These are phyloP conservation scores for Yamadazyma takamatsuzukensis DNA, from an alignment of 805 yeast species.

Conservation along the genomic window DNA sequence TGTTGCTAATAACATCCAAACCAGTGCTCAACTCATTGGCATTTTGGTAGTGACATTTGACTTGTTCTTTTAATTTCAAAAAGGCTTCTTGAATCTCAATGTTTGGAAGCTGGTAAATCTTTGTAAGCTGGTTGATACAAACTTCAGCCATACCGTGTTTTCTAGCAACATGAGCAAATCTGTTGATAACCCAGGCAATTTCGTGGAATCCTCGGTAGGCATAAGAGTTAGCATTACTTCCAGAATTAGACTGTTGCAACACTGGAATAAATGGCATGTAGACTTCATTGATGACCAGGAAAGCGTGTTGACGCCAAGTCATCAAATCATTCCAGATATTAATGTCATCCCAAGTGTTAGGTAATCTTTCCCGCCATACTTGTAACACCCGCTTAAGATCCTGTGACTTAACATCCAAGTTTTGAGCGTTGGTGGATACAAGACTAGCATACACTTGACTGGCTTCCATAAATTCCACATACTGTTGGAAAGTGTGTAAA, in stretches of 20 bases:
- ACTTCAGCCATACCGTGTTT: constrained; percentile 97
- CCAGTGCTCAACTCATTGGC: constrained; percentile 91
- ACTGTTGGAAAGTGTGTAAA: constrained; percentile 93
- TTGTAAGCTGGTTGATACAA: constrained; percentile 85
- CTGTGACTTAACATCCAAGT: constrained; percentile 87
- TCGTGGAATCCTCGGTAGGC: constrained; percentile 98
- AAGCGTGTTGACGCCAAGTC: constrained; percentile 98
- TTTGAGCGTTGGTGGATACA: constrained; percentile 86
- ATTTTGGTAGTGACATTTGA: constrained; percentile 94
- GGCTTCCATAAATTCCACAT: constrained; percentile 96
- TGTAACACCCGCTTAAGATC: constrained; percentile 91
- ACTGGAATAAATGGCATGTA: constrained; percentile 91
- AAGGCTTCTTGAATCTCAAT: constrained; percentile 98
- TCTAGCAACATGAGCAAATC: constrained; percentile 98
- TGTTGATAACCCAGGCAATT: constrained; percentile 96
- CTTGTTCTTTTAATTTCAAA: constrained; percentile 91
- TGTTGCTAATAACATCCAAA: constrained; percentile 92
- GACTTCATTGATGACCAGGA: constrained; percentile 90
- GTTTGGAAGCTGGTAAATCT: constrained; percentile 92
- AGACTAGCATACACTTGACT: constrained; percentile 87
- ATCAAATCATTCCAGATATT: constrained; percentile 96
- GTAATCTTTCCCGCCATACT: constrained; percentile 97
- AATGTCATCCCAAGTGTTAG: constrained; percentile 96
- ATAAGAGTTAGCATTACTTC: constrained; percentile 78
- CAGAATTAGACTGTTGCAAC: constrained; percentile 62